A percentile compares a stretch with the other conserved stretches of the same genome.
Evolutionary conservation across 2,329 filamentous ascomycete genomes (phyloP).

Genomic region (Talaromyces funiculosus): DNA sequence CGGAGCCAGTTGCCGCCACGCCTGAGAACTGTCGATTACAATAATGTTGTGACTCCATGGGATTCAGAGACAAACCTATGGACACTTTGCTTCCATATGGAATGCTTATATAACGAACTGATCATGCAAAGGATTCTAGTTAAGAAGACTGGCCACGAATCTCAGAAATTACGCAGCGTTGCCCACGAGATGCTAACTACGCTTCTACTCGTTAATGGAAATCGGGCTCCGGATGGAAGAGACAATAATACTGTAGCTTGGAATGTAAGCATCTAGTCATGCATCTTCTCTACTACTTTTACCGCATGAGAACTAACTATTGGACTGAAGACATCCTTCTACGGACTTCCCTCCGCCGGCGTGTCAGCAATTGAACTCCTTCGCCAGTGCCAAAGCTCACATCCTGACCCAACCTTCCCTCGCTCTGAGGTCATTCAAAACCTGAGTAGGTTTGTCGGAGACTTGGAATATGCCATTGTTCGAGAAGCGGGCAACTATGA

Average conservation of each 20-base stretch:
- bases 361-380: constrained; percentile 24
- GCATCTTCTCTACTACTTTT: background rate
- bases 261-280: constrained; percentile 12
- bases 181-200: constrained; percentile 21
- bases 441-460: constrained; percentile 23
- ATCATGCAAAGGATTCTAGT: constrained; percentile 20
- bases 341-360: constrained; percentile 24
- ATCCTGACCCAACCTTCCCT: constrained; percentile 16
- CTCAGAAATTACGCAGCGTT: constrained; percentile 17
- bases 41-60: background rate
- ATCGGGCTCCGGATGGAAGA: constrained; percentile 12
- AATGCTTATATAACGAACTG: constrained; percentile 23
- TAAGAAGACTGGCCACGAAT: constrained; percentile 18
- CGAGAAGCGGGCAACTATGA: constrained; percentile 22
- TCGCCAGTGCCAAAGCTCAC: constrained; percentile 16
- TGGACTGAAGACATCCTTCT: constrained; percentile 14
- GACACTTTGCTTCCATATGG: constrained; percentile 16
- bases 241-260: constrained; percentile 16
- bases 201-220: constrained; percentile 15
- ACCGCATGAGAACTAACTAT: background rate
- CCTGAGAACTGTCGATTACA: background rate
- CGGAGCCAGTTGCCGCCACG: constrained; percentile 2
- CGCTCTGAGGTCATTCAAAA: constrained; percentile 27
- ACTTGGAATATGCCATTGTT: constrained; percentile 20
- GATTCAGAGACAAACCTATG: background rate